phyloP scores from a whole-genome alignment of 2,329 filamentous ascomycete species.

The Arthrinium phaeospermum region DNA sequence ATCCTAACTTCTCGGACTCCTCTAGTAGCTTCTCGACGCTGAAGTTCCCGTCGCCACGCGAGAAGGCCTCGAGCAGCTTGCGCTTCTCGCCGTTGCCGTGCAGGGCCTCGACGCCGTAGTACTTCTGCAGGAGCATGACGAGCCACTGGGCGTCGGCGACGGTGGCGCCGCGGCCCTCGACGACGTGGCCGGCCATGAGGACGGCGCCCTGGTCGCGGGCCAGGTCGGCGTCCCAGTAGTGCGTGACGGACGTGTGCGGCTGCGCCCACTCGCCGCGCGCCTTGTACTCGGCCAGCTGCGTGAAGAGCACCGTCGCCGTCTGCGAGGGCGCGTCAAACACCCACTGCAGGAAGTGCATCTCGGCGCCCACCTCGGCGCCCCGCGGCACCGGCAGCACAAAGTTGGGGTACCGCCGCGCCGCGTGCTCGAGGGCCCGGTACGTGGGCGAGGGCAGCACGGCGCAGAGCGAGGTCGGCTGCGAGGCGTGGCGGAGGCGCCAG shows the following conservation, averaged over 20 bases:
- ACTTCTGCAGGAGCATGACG: slow-evolving; percentile 90
- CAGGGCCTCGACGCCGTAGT: slow-evolving; percentile 70
- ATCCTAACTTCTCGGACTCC: slow-evolving; percentile 82
- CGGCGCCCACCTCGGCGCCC: slow-evolving; percentile 67
- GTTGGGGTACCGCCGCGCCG: slow-evolving; percentile 78
- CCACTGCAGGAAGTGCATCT: slow-evolving; percentile 98
- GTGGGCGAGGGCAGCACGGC: slow-evolving; percentile 77
- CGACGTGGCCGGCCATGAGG: slow-evolving; percentile 82
- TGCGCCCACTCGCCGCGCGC: slow-evolving; percentile 85
- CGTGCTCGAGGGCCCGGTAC: slow-evolving; percentile 74
- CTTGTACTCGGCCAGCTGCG: slow-evolving; percentile 92
- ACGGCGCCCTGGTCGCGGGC: slow-evolving; percentile 77
- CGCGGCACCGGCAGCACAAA: slow-evolving; percentile 90
- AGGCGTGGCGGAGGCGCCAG: slow-evolving; percentile 87
- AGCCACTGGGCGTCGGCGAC: slow-evolving; percentile 88
- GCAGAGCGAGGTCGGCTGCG: slow-evolving; percentile 76
- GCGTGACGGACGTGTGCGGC: slow-evolving; percentile 92
- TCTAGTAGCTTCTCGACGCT: slow-evolving; percentile 84
- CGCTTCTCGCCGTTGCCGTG: slow-evolving; percentile 68
- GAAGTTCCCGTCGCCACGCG: slow-evolving; percentile 76
- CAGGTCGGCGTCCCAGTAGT: slow-evolving; percentile 75
- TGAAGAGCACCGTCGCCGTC: slow-evolving; percentile 85
- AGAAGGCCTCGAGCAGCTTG: slow-evolving; percentile 82
- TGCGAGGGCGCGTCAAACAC: slow-evolving; percentile 74
- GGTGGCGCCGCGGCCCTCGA: slow-evolving; percentile 76